Evolutionary conservation across 2,329 filamentous ascomycete species (phyloP).

Genomic region (Sporothrix schenckii): DNA sequence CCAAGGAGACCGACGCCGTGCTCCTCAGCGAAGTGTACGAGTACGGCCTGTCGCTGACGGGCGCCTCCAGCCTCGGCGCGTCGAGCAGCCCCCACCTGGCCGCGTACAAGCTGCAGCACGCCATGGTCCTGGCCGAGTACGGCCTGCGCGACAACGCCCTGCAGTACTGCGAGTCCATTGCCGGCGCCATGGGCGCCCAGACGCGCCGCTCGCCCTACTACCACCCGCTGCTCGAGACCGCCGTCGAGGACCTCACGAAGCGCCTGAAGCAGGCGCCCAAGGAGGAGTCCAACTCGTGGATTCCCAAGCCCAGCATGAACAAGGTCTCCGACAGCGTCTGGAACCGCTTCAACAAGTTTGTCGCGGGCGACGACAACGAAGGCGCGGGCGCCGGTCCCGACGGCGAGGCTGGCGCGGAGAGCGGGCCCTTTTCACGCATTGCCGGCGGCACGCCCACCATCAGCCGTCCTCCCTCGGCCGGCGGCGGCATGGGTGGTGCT

Average conservation of each 20-base stretch:
- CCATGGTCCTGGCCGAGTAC: slow-evolving; percentile 78
- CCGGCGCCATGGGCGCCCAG: slow-evolving; percentile 72
- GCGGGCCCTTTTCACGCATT: slow-evolving; percentile 81
- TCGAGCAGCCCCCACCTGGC: slow-evolving; percentile 67
- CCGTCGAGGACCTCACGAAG: slow-evolving; percentile 80
- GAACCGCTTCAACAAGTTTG: slow-evolving; percentile 94
- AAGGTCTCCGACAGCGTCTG: slow-evolving; percentile 90
- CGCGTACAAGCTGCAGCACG: slow-evolving; percentile 89
- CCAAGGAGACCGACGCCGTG: slow-evolving; percentile 81
- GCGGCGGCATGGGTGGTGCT: slow-evolving; percentile 50
- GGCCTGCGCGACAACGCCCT: slow-evolving; percentile 82
- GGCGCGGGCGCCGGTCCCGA: slow-evolving; percentile 58
- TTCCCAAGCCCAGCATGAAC: slow-evolving; percentile 92
- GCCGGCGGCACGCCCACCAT: slow-evolving; percentile 74
- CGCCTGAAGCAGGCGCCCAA: slow-evolving; percentile 84
- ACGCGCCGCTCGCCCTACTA: slow-evolving; percentile 88
- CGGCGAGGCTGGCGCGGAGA: slow-evolving; percentile 60
- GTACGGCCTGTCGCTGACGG: slow-evolving; percentile 76
- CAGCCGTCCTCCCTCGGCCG: slow-evolving; percentile 71
- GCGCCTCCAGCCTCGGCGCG: slow-evolving; percentile 46
- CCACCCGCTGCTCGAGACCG: slow-evolving; percentile 70
- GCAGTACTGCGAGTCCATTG: slow-evolving; percentile 87
- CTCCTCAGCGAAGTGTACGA: slow-evolving; percentile 96
- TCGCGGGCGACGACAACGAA: slow-evolving; percentile 84
- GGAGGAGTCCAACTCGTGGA: slow-evolving; percentile 82